Percentiles rank a stretch among this genome's conserved stretches.
These are phyloP conservation scores for Aspergillus puulaauensis DNA, from an alignment of 2,329 filamentous ascomycete species.

Conservation along the genomic window DNA sequence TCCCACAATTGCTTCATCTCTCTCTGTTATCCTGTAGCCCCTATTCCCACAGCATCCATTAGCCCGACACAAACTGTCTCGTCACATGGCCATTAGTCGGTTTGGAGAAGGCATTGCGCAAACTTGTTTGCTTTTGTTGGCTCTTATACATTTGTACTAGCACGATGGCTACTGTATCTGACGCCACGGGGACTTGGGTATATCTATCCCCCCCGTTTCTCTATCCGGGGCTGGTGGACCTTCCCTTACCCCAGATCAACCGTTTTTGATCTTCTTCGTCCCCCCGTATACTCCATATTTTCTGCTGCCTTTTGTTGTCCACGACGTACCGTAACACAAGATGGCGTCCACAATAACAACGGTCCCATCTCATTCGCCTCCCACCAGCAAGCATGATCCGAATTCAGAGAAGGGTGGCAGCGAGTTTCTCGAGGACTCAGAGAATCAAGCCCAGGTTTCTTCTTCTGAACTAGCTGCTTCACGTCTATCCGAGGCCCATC, in stretches of 20 bases:
- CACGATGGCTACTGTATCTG: neutral
- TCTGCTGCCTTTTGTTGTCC: neutral
- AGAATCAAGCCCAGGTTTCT: neutral
- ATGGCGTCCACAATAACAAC: neutral
- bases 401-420: slow-evolving; percentile 4
- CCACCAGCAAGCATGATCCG: neutral
- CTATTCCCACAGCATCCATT: neutral
- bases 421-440: slow-evolving; percentile 15
- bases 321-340: neutral
- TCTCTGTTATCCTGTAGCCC: neutral
- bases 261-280: neutral
- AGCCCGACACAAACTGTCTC: neutral
- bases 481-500: slow-evolving; percentile 23
- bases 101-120: neutral
- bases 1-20: neutral
- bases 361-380: neutral
- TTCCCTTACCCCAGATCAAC: neutral
- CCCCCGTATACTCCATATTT: neutral
- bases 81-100: neutral
- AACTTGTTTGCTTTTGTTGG: neutral
- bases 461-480: slow-evolving; percentile 3
- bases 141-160: neutral
- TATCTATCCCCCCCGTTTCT: neutral
- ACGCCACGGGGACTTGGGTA: neutral
- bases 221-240: neutral